Evolutionary conservation across 2,329 filamentous ascomycete species (phyloP).

Genomic region (Coniella vitis): DNA sequence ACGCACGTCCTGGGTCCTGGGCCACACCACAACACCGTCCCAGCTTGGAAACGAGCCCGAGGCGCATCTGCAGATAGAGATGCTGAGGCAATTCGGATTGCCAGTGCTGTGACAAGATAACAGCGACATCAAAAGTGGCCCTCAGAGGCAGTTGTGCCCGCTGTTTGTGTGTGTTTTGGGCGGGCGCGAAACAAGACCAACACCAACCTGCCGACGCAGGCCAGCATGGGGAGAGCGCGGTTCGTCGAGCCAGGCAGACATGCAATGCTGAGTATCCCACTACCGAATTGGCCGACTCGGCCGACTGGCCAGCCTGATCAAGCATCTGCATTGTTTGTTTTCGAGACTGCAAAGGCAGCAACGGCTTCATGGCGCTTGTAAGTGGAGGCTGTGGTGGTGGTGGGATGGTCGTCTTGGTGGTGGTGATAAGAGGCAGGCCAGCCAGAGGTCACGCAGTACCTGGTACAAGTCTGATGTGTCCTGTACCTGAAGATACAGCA

Average conservation of each 20-base stretch:
- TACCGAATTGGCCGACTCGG: neutral
- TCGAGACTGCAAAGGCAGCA: neutral
- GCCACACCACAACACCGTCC: no score
- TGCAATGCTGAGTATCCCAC: neutral
- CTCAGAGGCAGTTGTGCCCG: neutral
- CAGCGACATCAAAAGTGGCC: neutral
- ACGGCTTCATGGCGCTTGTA: neutral
- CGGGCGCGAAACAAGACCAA: no score
- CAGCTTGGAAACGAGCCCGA: constrained; percentile 1
- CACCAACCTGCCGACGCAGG: no score
- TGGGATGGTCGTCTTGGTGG: neutral
- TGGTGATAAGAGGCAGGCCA: no score
- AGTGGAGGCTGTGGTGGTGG: neutral
- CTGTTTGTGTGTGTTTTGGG: neutral
- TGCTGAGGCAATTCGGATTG: constrained; percentile 1
- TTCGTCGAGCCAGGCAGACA: neutral
- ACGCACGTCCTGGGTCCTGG: neutral
- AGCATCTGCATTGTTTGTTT: neutral
- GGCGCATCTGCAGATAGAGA: neutral
- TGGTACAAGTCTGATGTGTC: no score
- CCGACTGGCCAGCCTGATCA: neutral
- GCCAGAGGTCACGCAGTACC: no score
- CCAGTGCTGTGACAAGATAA: neutral
- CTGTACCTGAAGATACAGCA: no score
- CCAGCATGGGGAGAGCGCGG: no score